Base-by-base conservation (phyloP, 1,139 yeast genomes). In the Geotrichum citri-aurantii region DNA sequence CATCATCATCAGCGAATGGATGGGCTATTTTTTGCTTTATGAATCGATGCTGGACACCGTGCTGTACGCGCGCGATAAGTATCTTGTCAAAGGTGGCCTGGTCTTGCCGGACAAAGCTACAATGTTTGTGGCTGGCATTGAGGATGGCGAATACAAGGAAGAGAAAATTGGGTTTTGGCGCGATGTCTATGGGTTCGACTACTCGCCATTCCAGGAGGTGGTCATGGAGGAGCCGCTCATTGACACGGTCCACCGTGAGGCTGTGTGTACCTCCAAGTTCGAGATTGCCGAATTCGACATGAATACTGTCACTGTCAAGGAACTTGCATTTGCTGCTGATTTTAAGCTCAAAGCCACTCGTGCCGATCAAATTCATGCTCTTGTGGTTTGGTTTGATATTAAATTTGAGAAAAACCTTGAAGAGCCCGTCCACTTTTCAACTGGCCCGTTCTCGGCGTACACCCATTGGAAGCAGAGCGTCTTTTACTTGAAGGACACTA, bases 21-120 rank as follows among this genome's bases (percentile, higher is more conserved):
- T 95, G 99, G 99, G 99, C 19, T 95, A 95, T 77, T 95, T 95
- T 71, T 77, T 95, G 68, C 79, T 95, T 61, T 95, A 93, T 71
- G 99, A 95, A 79, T 88, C 96, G 63, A 95, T 95, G 99, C 81
- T 95, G 73, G 99, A 95, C 73, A 91, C 99, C 46, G 99, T 95
- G 26, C 78, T 95, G 64, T 82, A 83, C 65, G 99, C 99, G 40
- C 84, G 99, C 75, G 99, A 95, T 76, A 83, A 81, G 73, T 95
- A 91, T 73, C 81, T 95, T 69, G 90, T 80, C 44, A 80, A 84
- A 69, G 95, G 87, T 52, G 99, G 99, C 11, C 79, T 92, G 65
- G 90, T 95, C 63, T 85, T 95, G 79, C 99, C 99, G 48, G 98
- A 93, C 74, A 89, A 88, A 75, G 93, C 97, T 64, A 81, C 89